Base-by-base conservation (phyloP, 2,329 filamentous ascomycete species). In the Nigrospora osmanthi region DNA sequence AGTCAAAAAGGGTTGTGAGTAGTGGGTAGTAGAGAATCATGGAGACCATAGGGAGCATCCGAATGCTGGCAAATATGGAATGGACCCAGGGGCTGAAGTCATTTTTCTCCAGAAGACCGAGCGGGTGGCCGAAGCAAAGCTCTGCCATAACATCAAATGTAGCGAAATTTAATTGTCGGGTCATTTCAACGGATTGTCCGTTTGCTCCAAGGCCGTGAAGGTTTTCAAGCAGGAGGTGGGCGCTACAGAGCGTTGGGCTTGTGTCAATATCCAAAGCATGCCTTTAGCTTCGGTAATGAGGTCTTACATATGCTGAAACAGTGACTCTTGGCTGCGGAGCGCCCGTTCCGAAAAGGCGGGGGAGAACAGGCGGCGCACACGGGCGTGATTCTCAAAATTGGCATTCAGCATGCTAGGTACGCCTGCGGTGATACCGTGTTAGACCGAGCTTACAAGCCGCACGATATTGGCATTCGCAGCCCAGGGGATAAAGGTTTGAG, bases 141-240 rank as follows among this genome's bases (percentile, higher is more conserved):
- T 55, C 53, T 3, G 47, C 52, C 51, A 53, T 55, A 23, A 52
- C 39, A 32, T 55, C 53, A 23, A 55, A 55, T 2, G 52, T 55
- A 3, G 51, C 42, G 16, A 53, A 52, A 30, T 55, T 50, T 39
- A 47, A 51, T 4, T 4, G 19, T 28, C 45, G 46, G 4, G 46
- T 48, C 45, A 58, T 44, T 7, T 55, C 51, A 38, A 57, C 44
- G 10, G 54, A 38, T 12, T 43, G 38, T 2, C 42, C 44, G 2
- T 40, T 38, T 11, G 46, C 44, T 14, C 46, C 46, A 9, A 52
- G 43, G n/a, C 67, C 62, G n/a, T 54, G 54, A 35, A 71, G 50
- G 36, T 61, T 64, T 15, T 54, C 46, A 35, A 67, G 57, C 41
- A 71, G 59, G 38, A 11, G 31, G 15, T 7, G 23, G 19, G 38